Evolutionary conservation across 2,329 filamentous ascomycete genomes (phyloP).

Genomic region (Apiospora aurea): DNA sequence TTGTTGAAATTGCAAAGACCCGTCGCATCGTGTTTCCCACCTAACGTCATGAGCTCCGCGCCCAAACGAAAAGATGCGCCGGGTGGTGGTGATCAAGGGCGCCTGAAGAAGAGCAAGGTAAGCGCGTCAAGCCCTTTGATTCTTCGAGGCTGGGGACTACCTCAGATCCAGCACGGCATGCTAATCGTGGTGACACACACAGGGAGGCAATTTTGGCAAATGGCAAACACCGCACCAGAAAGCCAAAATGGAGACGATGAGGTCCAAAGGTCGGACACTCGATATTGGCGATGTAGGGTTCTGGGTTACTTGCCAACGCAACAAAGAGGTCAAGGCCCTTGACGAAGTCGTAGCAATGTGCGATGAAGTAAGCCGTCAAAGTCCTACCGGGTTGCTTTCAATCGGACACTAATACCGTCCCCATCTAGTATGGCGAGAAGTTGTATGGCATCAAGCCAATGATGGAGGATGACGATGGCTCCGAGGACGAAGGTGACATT

Average conservation of each 20-base stretch:
- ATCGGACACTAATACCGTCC: constrained; percentile 27
- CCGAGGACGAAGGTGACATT: constrained; percentile 66
- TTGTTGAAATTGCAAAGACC: neutral
- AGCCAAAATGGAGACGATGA: constrained; percentile 50
- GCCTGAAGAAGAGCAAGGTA: constrained; percentile 48
- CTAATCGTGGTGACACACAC: constrained; percentile 17
- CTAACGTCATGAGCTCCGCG: constrained; percentile 40
- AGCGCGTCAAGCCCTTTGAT: constrained; percentile 9
- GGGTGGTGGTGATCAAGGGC: constrained; percentile 34
- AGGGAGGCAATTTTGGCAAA: constrained; percentile 62
- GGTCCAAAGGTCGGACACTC: constrained; percentile 55
- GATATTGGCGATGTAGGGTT: constrained; percentile 76
- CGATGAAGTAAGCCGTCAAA: constrained; percentile 61
- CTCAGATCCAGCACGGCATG: neutral
- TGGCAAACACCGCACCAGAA: constrained; percentile 69
- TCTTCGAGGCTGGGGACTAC: neutral
- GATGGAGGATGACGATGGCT: constrained; percentile 43
- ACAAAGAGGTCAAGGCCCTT: constrained; percentile 74
- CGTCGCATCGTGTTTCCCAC: neutral
- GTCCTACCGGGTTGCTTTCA: neutral
- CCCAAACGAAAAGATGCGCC: constrained; percentile 46
- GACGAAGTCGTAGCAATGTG: constrained; percentile 72
- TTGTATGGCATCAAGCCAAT: constrained; percentile 59
- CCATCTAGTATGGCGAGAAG: constrained; percentile 67
- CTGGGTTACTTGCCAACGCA: constrained; percentile 79